Evolutionary conservation across 1,284 basidiomycete species (phyloP).

Genomic region (Coniferiporia weirii): DNA sequence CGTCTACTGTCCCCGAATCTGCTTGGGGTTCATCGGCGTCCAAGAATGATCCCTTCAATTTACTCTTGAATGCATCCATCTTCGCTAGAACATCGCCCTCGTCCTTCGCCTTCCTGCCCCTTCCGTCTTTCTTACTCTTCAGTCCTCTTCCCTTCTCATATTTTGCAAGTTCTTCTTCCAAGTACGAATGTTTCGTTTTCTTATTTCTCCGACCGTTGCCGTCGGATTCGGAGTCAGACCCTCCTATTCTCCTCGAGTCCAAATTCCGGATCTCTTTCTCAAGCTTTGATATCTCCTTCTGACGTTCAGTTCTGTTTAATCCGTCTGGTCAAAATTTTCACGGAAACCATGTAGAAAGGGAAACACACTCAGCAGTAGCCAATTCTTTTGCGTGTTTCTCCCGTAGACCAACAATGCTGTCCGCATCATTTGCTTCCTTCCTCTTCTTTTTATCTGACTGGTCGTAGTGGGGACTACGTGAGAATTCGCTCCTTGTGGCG

Average conservation of each 20-base stretch:
- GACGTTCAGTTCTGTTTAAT: neutral
- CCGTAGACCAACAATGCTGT: constrained; percentile 65
- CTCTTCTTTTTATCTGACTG: constrained; percentile 34
- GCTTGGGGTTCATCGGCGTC: constrained; percentile 29
- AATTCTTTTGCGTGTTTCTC: constrained; percentile 69
- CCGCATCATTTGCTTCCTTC: constrained; percentile 36
- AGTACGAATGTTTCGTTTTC: constrained; percentile 62
- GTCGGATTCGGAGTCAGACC: constrained; percentile 45
- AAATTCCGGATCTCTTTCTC: constrained; percentile 83
- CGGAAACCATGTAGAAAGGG: neutral
- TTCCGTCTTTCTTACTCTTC: constrained; percentile 46
- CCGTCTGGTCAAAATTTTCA: neutral
- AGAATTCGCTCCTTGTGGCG: neutral
- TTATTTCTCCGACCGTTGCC: constrained; percentile 49
- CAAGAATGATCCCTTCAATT: constrained; percentile 47
- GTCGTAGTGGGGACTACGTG: neutral
- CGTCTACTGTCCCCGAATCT: constrained; percentile 19
- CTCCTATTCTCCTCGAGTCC: constrained; percentile 45
- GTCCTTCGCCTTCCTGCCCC: constrained; percentile 45
- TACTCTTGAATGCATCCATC: constrained; percentile 67
- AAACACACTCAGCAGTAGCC: constrained; percentile 47
- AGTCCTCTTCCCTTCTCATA: constrained; percentile 65
- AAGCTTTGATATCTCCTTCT: constrained; percentile 75
- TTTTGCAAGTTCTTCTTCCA: constrained; percentile 76
- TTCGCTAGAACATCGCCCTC: constrained; percentile 75